Base-by-base conservation (phyloP, 805 yeast genomes). In the Yamadazyma phyllophila region DNA sequence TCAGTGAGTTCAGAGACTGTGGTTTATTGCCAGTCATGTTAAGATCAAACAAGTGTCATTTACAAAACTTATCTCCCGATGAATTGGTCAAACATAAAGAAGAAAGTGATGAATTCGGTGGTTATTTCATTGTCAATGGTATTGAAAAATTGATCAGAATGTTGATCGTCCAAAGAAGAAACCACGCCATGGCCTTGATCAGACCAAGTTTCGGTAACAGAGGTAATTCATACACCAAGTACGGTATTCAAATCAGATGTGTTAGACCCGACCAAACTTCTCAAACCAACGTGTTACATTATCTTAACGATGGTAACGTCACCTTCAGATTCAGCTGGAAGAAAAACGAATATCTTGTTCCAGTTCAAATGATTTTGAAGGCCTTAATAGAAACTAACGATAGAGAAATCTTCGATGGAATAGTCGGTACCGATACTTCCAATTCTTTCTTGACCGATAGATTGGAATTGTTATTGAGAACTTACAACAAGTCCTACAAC, bases 381-480 rank as follows among this genome's bases (percentile, higher is more conserved):
- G 97, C 98, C 0, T 74, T 94, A 51, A 73, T 82, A 20, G 97
- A 91, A 63, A 85, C 96, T 26, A 91, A 82, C 62, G 99, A 94
- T 66, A 82, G 96, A 65, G 97, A 90, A 61, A 88, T 94, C 53
- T 94, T 94, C 63, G 97, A 94, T 66, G 97, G 97, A 44, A 88
- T 94, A 49, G 90, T 91, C 24, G 99, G 98, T 59, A 71, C 89
- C 8, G 98, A 92, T 64, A 71, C 81, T 42, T 72, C 79, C 43
- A 89, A 94, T 69, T 89, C 97, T 20, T 94, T 94, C 77, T 79
- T 94, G 66, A 94, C 98, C 27, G 99, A 94, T 80, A 96, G 99
- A 80, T 78, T 94, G 67, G 99, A 94, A 73, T 77, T 94, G 62
- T 73, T 94, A 63, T 74, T 94, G 62, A 83, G 97, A 69, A 82